Base-by-base conservation (phyloP, 1,139 yeast genomes). In the Geotrichum aggregatum region DNA sequence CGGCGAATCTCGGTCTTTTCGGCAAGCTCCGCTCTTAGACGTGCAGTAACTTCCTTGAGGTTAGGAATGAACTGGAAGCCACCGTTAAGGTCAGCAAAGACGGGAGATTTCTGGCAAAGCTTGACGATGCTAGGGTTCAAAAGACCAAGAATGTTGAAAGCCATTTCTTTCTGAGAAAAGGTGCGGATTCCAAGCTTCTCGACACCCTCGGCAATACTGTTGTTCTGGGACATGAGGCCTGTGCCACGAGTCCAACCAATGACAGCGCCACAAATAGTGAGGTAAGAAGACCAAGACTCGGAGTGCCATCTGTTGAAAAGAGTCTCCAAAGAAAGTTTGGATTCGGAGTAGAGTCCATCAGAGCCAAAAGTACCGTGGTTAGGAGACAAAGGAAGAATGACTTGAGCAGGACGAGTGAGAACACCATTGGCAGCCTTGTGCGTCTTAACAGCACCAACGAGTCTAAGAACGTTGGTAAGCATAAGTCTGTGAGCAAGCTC, bases 161-260 rank as follows among this genome's bases (percentile, higher is more conserved):
- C 98, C 98, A 92, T 92, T 76, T 92, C 98, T 75, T 87, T 87
- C 75, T 92, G 98, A 57, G 96, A 86, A 80, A 91, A 92, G 47
- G 98, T 92, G 75, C 98, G 87, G 52, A 92, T 97, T 66, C 98
- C 98, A 60, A 86, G 76, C 69, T 83, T 83, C 75, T 92, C 98
- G 68, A 92, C 87, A 63, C 97, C 97, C 75, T 91, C 97, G 56
- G 98, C 97, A 71, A 92, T 88, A 69, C 89, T 85, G 76, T 92
- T 92, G 79, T 92, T 92, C 64, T 85, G 97, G 66, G 91, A 79
- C 98, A 92, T 92, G 69, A 92, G 83, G 69, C 98, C 98, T 58
- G 98, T 92, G 73, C 98, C 98, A 80, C 98, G 88, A 59, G 98
- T 92, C 98, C 98, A 92, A 69, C 98, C 98, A 72, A 92, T 92